Conservation (phyloP, 169 alveolate species). For the Cystoisospora suis region DNA sequence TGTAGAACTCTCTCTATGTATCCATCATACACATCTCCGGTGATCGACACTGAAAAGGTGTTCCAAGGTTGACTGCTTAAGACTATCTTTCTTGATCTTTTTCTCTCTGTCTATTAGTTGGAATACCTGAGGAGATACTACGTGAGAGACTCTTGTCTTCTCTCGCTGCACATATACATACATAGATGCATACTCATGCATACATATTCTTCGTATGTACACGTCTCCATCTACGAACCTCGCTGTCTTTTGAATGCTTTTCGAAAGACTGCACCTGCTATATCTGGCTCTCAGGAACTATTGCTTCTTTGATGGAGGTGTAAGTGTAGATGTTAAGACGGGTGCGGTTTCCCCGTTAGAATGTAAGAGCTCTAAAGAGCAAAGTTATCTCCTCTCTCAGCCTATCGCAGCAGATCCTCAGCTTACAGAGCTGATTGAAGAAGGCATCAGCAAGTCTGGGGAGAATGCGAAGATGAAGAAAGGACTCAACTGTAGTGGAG, state of each 20-base stretch:
- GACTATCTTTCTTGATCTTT: not conserved
- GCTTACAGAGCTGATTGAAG: not conserved
- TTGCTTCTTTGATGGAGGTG: not conserved
- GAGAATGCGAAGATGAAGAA: not conserved
- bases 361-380: too few relatives aligned
- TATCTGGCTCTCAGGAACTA: not conserved
- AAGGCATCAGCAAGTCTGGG: not conserved
- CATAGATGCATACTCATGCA: too few relatives aligned
- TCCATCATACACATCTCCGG: too few relatives aligned
- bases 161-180: too few relatives aligned
- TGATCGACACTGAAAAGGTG: too few relatives aligned
- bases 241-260: not conserved
- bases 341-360: too few relatives aligned
- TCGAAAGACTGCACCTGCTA: too few relatives aligned
- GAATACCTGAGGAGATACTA: too few relatives aligned
- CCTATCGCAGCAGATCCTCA: not conserved
- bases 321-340: not conserved
- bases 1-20: too few relatives aligned
- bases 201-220: not conserved
- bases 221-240: not conserved
- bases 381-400: not conserved
- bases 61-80: too few relatives aligned
- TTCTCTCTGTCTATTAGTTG: not conserved
- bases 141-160: too few relatives aligned
- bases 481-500: slow-evolving; percentile 29